Evolutionary conservation across 2,329 filamentous ascomycete species (phyloP).

Genomic region (Calonectria montana): DNA sequence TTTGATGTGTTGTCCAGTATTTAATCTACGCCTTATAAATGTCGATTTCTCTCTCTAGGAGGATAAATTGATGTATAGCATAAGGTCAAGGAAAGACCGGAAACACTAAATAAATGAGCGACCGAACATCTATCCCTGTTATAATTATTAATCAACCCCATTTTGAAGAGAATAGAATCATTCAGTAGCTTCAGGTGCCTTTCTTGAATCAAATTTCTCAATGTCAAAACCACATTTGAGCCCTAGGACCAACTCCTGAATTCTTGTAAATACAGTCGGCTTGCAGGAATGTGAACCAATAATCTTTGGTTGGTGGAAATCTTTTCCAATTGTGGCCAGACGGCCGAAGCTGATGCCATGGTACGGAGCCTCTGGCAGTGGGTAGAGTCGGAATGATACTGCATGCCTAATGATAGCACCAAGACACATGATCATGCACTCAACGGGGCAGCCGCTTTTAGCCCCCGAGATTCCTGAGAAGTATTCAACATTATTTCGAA

Average conservation of each 20-base stretch:
- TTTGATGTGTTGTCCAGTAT: no score
- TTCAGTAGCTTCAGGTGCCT: neutral
- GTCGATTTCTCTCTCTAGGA: no score
- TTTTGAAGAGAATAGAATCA: no score
- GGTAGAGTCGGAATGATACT: neutral
- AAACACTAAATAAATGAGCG: no score
- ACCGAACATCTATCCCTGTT: no score
- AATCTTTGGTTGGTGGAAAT: neutral
- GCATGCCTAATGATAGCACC: neutral
- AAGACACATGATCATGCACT: neutral
- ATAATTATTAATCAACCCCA: no score
- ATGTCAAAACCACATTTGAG: neutral
- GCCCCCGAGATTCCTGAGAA: neutral
- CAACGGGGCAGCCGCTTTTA: neutral
- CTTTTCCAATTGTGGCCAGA: neutral
- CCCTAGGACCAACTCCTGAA: neutral
- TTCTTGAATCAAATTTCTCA: neutral
- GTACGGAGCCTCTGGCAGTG: neutral
- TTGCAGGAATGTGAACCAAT: neutral
- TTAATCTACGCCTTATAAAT: no score
- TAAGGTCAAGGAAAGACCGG: no score
- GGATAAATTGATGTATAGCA: no score
- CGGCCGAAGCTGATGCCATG: neutral
- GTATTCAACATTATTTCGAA: neutral
- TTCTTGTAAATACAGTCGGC: neutral